Evolutionary conservation across 495 filamentous ascomycete species (phyloP).

Genomic region (Penicillium silybi): DNA sequence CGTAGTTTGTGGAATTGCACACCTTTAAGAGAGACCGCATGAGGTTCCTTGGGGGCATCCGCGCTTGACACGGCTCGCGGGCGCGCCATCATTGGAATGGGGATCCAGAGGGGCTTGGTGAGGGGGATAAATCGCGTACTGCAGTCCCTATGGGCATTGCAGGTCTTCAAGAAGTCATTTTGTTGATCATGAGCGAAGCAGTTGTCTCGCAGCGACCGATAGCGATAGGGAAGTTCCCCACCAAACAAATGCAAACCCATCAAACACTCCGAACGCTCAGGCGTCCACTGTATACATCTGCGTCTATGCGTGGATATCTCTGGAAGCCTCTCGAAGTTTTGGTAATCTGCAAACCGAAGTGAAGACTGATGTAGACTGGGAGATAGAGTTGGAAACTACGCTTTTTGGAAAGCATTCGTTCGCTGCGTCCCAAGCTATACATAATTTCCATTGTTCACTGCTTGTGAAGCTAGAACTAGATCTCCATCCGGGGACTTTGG

Average conservation of each 20-base stretch:
- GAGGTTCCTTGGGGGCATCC: slow-evolving; percentile 70
- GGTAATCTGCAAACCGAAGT: no score
- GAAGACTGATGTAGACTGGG: no score
- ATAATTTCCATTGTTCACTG: no score
- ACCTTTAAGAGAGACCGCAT: slow-evolving; percentile 84
- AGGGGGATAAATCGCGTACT: neutral
- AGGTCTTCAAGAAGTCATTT: slow-evolving; percentile 13
- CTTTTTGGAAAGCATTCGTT: no score
- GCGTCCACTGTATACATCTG: neutral
- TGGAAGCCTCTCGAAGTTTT: neutral
- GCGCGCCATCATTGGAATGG: slow-evolving; percentile 33
- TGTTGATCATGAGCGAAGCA: neutral
- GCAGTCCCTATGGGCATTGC: slow-evolving; percentile 2
- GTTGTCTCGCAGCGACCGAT: slow-evolving; percentile 5
- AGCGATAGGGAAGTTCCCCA: slow-evolving; percentile 13
- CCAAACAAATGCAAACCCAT: neutral
- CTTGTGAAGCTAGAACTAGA: no score
- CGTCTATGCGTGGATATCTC: neutral
- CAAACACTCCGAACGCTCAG: slow-evolving; percentile 23
- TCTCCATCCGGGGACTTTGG: no score
- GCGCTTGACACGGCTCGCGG: slow-evolving; percentile 42
- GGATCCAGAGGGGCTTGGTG: neutral
- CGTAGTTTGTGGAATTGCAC: slow-evolving; percentile 8
- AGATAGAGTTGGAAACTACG: no score
- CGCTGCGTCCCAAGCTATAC: no score